Conservation (phyloP, 2,329 filamentous ascomycete species). For the Zasmidium cellare region DNA sequence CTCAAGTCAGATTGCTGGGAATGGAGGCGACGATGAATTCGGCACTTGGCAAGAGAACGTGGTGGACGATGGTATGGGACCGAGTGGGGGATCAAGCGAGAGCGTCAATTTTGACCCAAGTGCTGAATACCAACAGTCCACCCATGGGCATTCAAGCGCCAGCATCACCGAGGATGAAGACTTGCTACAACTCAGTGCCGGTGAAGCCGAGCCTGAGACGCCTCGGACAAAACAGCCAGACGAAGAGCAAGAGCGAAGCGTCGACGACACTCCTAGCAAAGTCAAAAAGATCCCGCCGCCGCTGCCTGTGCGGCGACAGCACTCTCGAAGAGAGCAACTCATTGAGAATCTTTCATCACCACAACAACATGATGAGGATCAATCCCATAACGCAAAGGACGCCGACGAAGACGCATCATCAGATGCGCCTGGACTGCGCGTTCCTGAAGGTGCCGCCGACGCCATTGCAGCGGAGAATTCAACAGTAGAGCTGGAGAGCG, state of each 20-base stretch:
- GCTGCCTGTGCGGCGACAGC: slow-evolving; percentile 9
- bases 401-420: background rate
- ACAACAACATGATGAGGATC: background rate
- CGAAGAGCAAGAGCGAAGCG: background rate
- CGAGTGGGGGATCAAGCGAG: background rate
- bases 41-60: slow-evolving; percentile 22
- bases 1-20: background rate
- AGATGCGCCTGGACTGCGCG: slow-evolving; percentile 4
- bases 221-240: background rate
- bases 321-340: background rate
- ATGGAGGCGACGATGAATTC: slow-evolving; percentile 18
- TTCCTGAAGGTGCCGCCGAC: slow-evolving; percentile 13
- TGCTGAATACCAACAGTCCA: background rate
- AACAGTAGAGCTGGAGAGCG: slow-evolving; percentile 12
- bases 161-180: background rate
- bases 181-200: background rate
- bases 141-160: background rate
- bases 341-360: background rate
- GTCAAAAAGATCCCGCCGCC: slow-evolving; percentile 9
- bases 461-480: slow-evolving; percentile 18
- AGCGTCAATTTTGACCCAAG: background rate
- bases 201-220: background rate
- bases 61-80: background rate
- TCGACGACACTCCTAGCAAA: too few relatives aligned
- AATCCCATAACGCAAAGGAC: background rate